Evolutionary conservation across 2,329 filamentous ascomycete species (phyloP).

Genomic region (Cercospora nicotianae): DNA sequence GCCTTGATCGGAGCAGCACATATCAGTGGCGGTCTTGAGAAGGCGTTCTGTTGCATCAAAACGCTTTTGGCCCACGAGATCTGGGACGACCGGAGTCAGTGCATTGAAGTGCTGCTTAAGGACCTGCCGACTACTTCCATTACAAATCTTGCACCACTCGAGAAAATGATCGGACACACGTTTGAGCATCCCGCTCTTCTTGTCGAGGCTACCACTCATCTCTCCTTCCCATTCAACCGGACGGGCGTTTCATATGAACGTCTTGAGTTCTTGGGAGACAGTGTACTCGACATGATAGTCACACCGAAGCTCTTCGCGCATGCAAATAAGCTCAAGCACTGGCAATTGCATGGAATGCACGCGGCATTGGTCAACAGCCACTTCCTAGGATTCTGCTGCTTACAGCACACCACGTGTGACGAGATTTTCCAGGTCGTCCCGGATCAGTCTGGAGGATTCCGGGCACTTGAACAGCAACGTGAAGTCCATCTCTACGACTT

Average conservation of each 20-base stretch:
- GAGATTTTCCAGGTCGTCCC: constrained; percentile 33
- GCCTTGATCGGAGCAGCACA: constrained; percentile 77
- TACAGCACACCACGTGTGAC: constrained; percentile 54
- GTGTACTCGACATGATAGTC: constrained; percentile 77
- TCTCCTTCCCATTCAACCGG: constrained; percentile 37
- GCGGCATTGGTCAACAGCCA: constrained; percentile 76
- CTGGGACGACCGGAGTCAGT: constrained; percentile 24
- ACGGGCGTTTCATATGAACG: constrained; percentile 65
- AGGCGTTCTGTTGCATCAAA: constrained; percentile 63
- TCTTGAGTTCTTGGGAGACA: constrained; percentile 85
- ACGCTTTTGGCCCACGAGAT: constrained; percentile 62
- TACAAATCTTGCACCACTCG: constrained; percentile 55
- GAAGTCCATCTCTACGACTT: constrained; percentile 34
- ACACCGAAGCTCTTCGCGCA: constrained; percentile 61
- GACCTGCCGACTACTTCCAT: constrained; percentile 50
- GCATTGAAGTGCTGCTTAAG: constrained; percentile 18
- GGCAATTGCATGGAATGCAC: constrained; percentile 73
- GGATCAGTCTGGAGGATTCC: constrained; percentile 9
- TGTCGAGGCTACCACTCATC: constrained; percentile 77
- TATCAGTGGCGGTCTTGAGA: constrained; percentile 64
- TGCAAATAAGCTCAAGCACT: constrained; percentile 51
- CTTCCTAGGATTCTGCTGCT: constrained; percentile 73
- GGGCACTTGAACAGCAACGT: not conserved
- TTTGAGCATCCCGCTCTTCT: constrained; percentile 71
- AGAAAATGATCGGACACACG: constrained; percentile 67